Evolutionary conservation across 2,329 filamentous ascomycete genomes (phyloP), one percentile per base, ranked within the genome.

Genomic region (Penicillium italicum): DNA sequence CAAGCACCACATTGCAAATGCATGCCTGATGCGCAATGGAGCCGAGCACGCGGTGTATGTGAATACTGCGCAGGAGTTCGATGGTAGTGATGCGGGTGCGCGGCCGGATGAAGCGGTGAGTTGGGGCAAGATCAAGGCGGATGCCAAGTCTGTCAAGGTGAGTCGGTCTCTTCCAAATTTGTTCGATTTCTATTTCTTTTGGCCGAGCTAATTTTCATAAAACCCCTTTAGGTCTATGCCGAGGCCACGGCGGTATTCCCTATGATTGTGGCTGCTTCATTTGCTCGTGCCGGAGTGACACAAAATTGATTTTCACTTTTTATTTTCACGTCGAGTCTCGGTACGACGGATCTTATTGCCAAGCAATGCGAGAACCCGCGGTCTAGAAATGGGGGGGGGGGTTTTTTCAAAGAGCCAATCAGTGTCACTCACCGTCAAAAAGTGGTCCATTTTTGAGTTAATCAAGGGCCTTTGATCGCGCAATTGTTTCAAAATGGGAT

Each of bases 1-100:
- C 67, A 99, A 99, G 78, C 94, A 99, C 69, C 94, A 99, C 73
- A 97, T 99, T 70, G 92, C 94, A 49, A 99, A 99, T 72, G 94
- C 94, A 2, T 96, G 91, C 66, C 74, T 99, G 66, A 97, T 99
- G 94, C 85, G 94, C 47, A 99, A 99, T 68, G 94, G 94, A 2
- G 94, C 94, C 16, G 94, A 99, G 74, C 93, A 90, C 60, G 94
- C 94, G 2, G 94, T 99, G 1, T 99, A 96, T 72, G 91, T 99
- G 74, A 99, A 99, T 75, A 99, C 94, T 1, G 94, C 86, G 0
- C 91, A 97, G 72, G 94, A 99, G 72, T 99, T 97, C 71, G 94
- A 99, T 72, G 94, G 94, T 3, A 97, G 91, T 66, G 94, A 99
- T 76, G 93, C 94, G 0, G 94, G 94, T 1, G 94, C 94, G 4